Conservation (phyloP, 305 asterid genomes). For the Ajuga reptans region DNA sequence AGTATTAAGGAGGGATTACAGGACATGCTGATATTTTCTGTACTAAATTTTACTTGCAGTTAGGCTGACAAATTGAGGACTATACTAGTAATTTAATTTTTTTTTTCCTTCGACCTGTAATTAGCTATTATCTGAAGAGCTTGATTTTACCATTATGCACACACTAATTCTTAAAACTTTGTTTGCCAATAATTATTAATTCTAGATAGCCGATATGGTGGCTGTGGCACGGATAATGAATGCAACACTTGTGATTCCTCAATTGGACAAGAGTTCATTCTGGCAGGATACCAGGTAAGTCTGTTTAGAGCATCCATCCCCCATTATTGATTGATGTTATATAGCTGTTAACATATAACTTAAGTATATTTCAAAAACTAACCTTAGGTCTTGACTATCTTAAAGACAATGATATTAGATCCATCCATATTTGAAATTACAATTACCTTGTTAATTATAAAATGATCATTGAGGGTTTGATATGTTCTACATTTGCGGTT, state of each 20-base stretch:
- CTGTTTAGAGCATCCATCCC: conserved; percentile 12
- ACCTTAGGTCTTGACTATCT: not conserved
- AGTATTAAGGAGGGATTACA: no score
- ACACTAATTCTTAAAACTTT: conserved; percentile 2
- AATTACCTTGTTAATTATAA: not conserved
- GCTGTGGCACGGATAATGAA: conserved; percentile 90
- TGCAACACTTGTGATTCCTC: conserved; percentile 91
- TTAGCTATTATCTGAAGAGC: conserved; percentile 30
- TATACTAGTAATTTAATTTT: not conserved
- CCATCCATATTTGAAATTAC: not conserved
- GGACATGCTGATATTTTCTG: conserved; percentile 9
- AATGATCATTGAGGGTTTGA: not conserved
- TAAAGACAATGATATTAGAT: not conserved
- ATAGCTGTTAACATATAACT: not conserved
- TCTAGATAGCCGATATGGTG: conserved; percentile 95
- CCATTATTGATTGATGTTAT: not conserved
- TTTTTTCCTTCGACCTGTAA: conserved; percentile 9
- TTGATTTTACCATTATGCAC: not conserved
- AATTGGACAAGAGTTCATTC: conserved; percentile 80
- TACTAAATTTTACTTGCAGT: conserved; percentile 8
- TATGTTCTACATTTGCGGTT: not conserved
- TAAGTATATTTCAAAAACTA: not conserved
- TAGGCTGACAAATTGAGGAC: not conserved
- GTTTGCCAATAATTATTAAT: not conserved
- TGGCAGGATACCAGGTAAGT: conserved; percentile 91